A percentile compares a stretch with the other conserved stretches of the same genome.
Conservation (phyloP, 75 land plant species). For the Chamaecyparis obtusa region DNA sequence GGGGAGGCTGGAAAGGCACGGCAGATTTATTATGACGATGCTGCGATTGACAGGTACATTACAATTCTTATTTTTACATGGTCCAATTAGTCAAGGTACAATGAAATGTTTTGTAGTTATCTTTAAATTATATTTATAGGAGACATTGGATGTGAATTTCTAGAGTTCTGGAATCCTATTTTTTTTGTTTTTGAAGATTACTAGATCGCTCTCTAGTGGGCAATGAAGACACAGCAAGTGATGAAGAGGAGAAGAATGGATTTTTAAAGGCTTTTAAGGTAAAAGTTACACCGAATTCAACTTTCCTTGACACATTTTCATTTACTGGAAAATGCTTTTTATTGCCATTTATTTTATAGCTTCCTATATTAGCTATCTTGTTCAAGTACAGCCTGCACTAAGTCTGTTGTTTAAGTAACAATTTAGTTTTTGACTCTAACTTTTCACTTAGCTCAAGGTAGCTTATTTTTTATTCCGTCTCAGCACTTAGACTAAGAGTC, state of each 20-base stretch:
- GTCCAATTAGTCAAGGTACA: background rate
- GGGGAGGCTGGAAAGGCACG: slow-evolving; percentile 78
- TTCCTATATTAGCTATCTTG: background rate
- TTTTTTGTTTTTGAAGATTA: slow-evolving; percentile 40
- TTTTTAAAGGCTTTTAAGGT: slow-evolving; percentile 95
- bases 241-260: slow-evolving; percentile 83
- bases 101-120: background rate
- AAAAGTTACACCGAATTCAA: background rate
- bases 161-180: background rate
- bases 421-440: background rate
- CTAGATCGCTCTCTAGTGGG: slow-evolving; percentile 80
- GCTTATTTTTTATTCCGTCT: too few relatives aligned
- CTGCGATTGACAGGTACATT: slow-evolving; percentile 86
- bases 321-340: background rate
- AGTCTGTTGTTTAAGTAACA: background rate
- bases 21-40: slow-evolving; percentile 95
- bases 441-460: too few relatives aligned
- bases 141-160: background rate
- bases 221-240: slow-evolving; percentile 55
- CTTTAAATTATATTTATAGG: background rate
- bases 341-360: background rate
- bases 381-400: background rate
- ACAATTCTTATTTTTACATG: background rate
- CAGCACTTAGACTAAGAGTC: too few relatives aligned
- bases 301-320: background rate